Conservation (phyloP, 2,329 filamentous ascomycete genomes). For the Colletotrichum liriopes region DNA sequence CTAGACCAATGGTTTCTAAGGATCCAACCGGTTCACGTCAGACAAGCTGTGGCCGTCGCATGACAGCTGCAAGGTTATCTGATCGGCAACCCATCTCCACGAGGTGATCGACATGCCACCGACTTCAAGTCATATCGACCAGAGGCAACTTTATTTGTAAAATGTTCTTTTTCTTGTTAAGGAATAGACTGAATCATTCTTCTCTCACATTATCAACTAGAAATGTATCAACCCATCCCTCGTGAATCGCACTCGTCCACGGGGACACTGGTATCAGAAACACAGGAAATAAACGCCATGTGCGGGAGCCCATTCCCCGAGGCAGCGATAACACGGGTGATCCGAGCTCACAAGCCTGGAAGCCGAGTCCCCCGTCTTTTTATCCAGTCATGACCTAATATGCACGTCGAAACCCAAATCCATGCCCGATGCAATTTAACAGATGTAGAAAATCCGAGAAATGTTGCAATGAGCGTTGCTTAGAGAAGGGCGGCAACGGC, state of each 20-base stretch:
- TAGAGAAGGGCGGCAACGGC: slow-evolving; percentile 43
- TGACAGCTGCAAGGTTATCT: slow-evolving; percentile 42
- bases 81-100: slow-evolving; percentile 28
- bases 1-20: slow-evolving; percentile 15
- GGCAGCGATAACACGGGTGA: slow-evolving; percentile 14
- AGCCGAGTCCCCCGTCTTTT: slow-evolving; percentile 40
- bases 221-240: slow-evolving; percentile 42
- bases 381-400: slow-evolving; percentile 42
- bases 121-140: background rate
- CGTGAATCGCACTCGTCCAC: slow-evolving; percentile 28
- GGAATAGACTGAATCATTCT: slow-evolving; percentile 31
- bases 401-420: slow-evolving; percentile 41
- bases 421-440: slow-evolving; percentile 38
- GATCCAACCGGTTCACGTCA: slow-evolving; percentile 26
- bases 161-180: slow-evolving; percentile 4
- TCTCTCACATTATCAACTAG: slow-evolving; percentile 42
- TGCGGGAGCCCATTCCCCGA: slow-evolving; percentile 31
- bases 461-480: slow-evolving; percentile 28
- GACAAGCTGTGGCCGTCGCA: slow-evolving; percentile 27
- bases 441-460: slow-evolving; percentile 40
- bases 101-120: slow-evolving; percentile 33
- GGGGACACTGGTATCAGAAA: slow-evolving; percentile 40
- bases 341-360: slow-evolving; percentile 21
- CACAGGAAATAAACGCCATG: slow-evolving; percentile 38
- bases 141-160: background rate